Conservation (phyloP, 192 early-diverging fungal species). For the Rhizoclosmatium globosum region DNA sequence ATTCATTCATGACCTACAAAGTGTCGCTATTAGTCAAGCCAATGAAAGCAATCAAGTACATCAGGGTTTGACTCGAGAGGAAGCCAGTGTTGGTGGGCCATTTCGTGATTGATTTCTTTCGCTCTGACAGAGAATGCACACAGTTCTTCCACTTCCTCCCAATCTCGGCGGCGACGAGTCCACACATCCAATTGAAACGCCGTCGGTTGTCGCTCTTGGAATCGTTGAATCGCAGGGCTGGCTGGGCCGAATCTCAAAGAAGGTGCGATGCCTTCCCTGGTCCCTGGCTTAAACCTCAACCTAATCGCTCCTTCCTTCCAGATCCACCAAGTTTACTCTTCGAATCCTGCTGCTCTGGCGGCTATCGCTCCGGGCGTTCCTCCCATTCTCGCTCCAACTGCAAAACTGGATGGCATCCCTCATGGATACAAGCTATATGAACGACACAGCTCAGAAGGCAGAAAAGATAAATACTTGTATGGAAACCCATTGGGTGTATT, state of each 20-base stretch:
- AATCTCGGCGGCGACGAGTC: neutral
- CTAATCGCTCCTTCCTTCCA: no score
- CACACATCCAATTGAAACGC: neutral
- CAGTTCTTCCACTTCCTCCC: neutral
- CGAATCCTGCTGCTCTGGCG: no score
- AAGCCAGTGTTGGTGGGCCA: conserved; percentile 63
- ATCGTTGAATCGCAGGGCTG: no score
- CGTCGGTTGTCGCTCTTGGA: no score
- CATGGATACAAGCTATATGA: neutral
- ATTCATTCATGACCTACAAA: conserved; percentile 71
- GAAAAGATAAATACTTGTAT: conserved; percentile 18
- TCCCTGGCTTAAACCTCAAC: no score
- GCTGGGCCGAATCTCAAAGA: no score
- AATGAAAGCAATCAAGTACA: conserved; percentile 47
- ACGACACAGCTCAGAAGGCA: neutral
- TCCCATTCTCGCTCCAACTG: neutral
- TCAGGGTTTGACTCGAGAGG: conserved; percentile 92
- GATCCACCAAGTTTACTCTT: no score
- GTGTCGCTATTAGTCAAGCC: neutral
- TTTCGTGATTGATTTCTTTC: neutral
- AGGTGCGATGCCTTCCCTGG: no score
- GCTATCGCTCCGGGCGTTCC: neutral
- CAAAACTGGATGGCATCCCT: neutral
- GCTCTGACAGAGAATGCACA: neutral
- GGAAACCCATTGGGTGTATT: neutral